Conservation (phyloP, 2,329 filamentous ascomycete genomes). For the Boeremia exigua region DNA sequence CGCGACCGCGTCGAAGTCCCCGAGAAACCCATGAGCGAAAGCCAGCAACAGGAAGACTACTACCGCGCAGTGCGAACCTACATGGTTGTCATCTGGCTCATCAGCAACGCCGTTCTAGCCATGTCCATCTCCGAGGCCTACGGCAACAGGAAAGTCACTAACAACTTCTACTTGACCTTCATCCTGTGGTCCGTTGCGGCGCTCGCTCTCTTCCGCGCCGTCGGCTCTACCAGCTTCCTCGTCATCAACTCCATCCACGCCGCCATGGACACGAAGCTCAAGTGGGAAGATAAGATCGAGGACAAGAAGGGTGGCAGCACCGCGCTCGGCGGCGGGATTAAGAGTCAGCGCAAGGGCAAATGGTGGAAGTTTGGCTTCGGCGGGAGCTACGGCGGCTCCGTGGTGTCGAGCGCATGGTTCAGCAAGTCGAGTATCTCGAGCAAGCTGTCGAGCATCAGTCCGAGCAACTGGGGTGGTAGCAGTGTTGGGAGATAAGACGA, state of each 20-base stretch:
- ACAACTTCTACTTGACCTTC: slow-evolving; percentile 90
- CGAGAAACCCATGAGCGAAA: slow-evolving; percentile 65
- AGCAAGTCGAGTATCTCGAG: slow-evolving; percentile 46
- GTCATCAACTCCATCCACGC: slow-evolving; percentile 84
- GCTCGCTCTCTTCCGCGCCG: slow-evolving; percentile 84
- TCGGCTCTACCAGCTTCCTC: slow-evolving; percentile 82
- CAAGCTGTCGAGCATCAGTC: slow-evolving; percentile 44
- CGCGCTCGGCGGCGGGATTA: slow-evolving; percentile 34
- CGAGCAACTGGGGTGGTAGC: slow-evolving; percentile 44
- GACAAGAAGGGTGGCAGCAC: slow-evolving; percentile 35
- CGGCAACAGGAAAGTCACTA: slow-evolving; percentile 69
- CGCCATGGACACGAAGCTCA: slow-evolving; percentile 84
- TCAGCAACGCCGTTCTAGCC: slow-evolving; percentile 87
- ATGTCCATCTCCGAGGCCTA: slow-evolving; percentile 94
- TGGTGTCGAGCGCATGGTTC: slow-evolving; percentile 47
- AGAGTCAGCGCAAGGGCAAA: slow-evolving; percentile 32
- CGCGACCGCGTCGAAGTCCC: slow-evolving; percentile 89
- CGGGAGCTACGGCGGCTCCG: slow-evolving; percentile 24
- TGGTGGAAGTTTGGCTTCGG: slow-evolving; percentile 23
- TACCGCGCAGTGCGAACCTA: slow-evolving; percentile 97
- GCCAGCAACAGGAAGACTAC: slow-evolving; percentile 95
- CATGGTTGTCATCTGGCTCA: slow-evolving; percentile 96
- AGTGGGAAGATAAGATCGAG: slow-evolving; percentile 52
- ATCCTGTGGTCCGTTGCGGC: slow-evolving; percentile 91
- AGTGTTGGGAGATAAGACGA: slow-evolving; percentile 26